Evolutionary conservation across 192 early-diverging fungal species (phyloP), one percentile per base, ranked within the genome.

Genomic region (Entrophospora sp.): DNA sequence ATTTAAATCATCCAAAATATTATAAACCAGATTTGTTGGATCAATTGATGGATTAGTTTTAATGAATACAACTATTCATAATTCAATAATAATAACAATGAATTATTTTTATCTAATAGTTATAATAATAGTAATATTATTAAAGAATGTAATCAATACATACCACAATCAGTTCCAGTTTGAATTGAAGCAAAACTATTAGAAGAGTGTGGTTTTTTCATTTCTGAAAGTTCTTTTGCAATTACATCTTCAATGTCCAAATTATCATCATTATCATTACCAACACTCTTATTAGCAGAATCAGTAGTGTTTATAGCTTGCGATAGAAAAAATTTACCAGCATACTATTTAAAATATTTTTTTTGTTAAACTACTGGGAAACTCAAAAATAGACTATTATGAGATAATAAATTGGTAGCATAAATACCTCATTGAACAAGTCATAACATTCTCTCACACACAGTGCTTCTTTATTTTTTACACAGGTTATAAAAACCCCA

Each of bases 91-190:
- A 27, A 45, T 43, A 20, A 2, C 4, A 34, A 6, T 44, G 14
- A 38, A 24, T 34, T n/a, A 61, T n/a, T 37, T 40, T 43, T 14
- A 14, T 28, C 18, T 20, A 1, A 59, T 18, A 22, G 6, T 27
- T 35, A 16, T 20, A 9, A 18, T 53, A 8, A 53, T 25, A 34
- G 14, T 5, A 51, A 20, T 64, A 48, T 32, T 22, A 0, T 5
- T 13, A 12, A 22, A 2, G 10, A 42, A 18, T 40, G 7, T 14
- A 34, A 25, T 27, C 5, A 27, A 32, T 28, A 46, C 20, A 12
- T 78, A 83, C 82, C 66, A 52, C 82, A 84, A 66, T 73, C 73
- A 9, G 78, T 79, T 28, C 73, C 80, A 7, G 77, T 80, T 32
- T 64, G 35, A 45, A 84, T 69, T 40, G 74, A 72, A 8, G 70